Evolutionary conservation across 1,284 basidiomycete genomes (phyloP).

Genomic region (Phenoliferia sp.): DNA sequence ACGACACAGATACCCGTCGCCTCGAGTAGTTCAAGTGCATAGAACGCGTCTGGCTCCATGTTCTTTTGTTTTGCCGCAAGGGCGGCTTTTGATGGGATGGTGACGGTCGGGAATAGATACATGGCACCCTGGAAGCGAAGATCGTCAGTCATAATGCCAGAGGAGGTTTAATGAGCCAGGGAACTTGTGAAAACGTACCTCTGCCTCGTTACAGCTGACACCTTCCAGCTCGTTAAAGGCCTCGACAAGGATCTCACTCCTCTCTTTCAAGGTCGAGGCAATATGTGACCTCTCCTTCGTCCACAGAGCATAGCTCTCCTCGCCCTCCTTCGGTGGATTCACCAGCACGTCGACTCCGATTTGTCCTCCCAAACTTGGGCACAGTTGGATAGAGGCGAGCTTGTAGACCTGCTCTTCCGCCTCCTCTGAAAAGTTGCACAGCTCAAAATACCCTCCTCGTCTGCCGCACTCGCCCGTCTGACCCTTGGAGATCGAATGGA

Average conservation of each 20-base stretch:
- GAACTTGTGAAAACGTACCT: constrained; percentile 32
- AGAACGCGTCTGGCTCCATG: constrained; percentile 80
- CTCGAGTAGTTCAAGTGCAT: constrained; percentile 74
- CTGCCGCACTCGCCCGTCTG: constrained; percentile 90
- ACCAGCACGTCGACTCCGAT: constrained; percentile 89
- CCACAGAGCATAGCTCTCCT: constrained; percentile 70
- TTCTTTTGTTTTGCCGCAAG: constrained; percentile 65
- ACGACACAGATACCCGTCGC: constrained; percentile 90
- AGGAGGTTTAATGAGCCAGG: neutral
- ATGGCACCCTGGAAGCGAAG: constrained; percentile 65
- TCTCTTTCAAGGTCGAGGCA: constrained; percentile 64
- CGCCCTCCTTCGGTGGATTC: constrained; percentile 69
- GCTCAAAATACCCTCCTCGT: constrained; percentile 89
- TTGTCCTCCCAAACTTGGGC: constrained; percentile 82
- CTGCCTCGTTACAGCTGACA: constrained; percentile 75
- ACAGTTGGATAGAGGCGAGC: constrained; percentile 83
- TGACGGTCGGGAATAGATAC: constrained; percentile 76
- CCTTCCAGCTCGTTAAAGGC: constrained; percentile 72
- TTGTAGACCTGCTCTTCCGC: constrained; percentile 85
- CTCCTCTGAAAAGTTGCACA: constrained; percentile 68
- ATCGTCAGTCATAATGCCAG: neutral
- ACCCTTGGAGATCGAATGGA: constrained; percentile 94
- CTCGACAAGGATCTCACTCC: constrained; percentile 67
- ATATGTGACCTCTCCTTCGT: constrained; percentile 74
- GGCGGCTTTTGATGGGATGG: constrained; percentile 64